Base-by-base conservation (phyloP, 306 rosid genomes). In the Cucumis melo region DNA sequence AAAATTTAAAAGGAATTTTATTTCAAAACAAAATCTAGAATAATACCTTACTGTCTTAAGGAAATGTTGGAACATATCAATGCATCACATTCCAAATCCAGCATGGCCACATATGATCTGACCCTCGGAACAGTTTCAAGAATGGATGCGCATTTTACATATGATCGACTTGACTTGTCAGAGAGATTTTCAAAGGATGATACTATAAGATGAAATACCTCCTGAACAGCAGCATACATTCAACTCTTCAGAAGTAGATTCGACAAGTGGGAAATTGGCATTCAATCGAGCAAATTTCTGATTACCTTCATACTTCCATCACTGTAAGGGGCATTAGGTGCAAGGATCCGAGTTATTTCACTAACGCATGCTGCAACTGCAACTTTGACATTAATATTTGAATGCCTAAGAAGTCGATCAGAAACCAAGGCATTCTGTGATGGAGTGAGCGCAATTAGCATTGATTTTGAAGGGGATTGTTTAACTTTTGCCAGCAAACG, bases 21-120 rank as follows among this genome's bases (percentile, higher is more conserved):
- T 66, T 36, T 10, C 63, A 68, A 55, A n/a, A 9, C 48, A 20
- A 34, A 70, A 75, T 10, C 73, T 39, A 67, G 41, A 24, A 41
- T 38, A 81, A 75, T 88, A 90, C 98, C 98, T 93, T 85, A 89
- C 80, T 17, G 84, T 74, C 81, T 85, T 85, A 17, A 93, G 89
- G 84, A 93, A 93, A 83, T 91, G 89, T 86, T 88, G 90, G 84
- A 93, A 93, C 98, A 93, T 91, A 93, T 93, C 86, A 93, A 83
- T 15, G 77, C 86, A 81, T 91, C 97, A 66, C 97, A 91, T 66
- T 93, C 97, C 73, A 93, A 96, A 86, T 93, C 98, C 78, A 93
- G 80, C 98, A 93, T 93, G 58, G 91, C 96, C 56, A 91, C 97
- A 60, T 97, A 93, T 1, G 94, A 91, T 84, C 98, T 84, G 80